Base-by-base conservation (phyloP, 2,329 filamentous ascomycete genomes). In the Colletotrichum viniferum region DNA sequence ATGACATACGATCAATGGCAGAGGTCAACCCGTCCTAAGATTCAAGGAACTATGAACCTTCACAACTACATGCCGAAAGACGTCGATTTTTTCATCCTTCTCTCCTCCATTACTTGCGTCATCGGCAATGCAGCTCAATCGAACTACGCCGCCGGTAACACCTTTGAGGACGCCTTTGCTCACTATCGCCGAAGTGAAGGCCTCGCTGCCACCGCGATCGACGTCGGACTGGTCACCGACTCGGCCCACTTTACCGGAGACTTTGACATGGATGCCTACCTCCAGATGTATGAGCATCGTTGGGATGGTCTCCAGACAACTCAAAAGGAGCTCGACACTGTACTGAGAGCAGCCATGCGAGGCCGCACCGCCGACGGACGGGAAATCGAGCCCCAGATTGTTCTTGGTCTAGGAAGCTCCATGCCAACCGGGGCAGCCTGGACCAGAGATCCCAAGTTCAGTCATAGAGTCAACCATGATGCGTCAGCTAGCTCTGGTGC, bases 111-210 rank as follows among this genome's bases (percentile, higher is more conserved):
- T 14, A 79, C 81, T 1, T 82, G 81, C 21, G 79, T 85, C 18
- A 72, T 83, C 7, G 86, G 84, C 3, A 81, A 81, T 26, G 76
- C 79, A 7, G 81, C 80, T 2, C 86, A 87, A 65, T 78, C 81
- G 52, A 87, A 86, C 76, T 89, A 89, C 74, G 76, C 83, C 0
- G 82, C 82, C 0, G 84, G 82, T 2, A 81, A 82, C 62, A 78
- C 81, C 1, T 86, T 82, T 77, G 81, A 85, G 38, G 81, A 82
- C 58, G 77, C 79, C 2, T 75, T 82, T 4, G 77, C 78, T 3
- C 79, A 78, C 43, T 77, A 78, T 64, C 80, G 80, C 18, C 68
- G 55, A 4, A 34, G 72, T 5, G 66, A 55, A 5, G 76, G 74
- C 1, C 73, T 77, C 4, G 61, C 74, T 3, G 78, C 76, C 7